A percentile compares a stretch with the other conserved stretches of the same genome.
Evolutionary conservation across 2,329 filamentous ascomycete genomes (phyloP).

Genomic region (Diaporthe citri): DNA sequence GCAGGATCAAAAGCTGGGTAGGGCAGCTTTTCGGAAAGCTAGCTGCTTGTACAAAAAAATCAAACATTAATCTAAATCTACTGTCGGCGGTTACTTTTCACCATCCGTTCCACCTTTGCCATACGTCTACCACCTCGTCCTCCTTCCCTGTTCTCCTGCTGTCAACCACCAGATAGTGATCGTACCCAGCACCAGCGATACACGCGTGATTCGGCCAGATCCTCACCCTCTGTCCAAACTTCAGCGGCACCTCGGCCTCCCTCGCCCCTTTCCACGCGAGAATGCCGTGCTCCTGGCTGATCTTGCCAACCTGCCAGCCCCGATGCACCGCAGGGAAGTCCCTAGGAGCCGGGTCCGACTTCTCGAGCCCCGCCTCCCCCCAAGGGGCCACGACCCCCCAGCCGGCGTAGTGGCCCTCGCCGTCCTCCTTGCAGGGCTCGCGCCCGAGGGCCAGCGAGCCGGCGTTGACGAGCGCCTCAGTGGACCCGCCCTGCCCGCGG

Average conservation of each 20-base stretch:
- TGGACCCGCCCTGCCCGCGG: constrained; percentile 60
- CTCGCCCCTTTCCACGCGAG: constrained; percentile 69
- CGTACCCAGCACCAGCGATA: constrained; percentile 78
- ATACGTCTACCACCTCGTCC: constrained; percentile 79
- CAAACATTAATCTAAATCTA: constrained; percentile 25
- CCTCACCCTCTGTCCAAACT: constrained; percentile 75
- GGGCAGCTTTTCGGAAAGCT: constrained; percentile 27
- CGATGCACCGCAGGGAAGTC: constrained; percentile 57
- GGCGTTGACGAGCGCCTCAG: constrained; percentile 77
- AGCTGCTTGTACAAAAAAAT: constrained; percentile 30
- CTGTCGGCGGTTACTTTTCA: constrained; percentile 50
- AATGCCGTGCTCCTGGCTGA: constrained; percentile 85
- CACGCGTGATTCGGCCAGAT: constrained; percentile 88
- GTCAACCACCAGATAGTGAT: constrained; percentile 82
- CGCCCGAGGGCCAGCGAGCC: constrained; percentile 79
- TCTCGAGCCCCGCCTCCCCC: constrained; percentile 49
- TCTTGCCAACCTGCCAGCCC: constrained; percentile 76
- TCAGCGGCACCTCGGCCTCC: constrained; percentile 61
- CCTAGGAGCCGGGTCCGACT: constrained; percentile 52
- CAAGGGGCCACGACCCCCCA: constrained; percentile 79
- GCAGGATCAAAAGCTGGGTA: constrained; percentile 23
- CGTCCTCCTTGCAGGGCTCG: constrained; percentile 73
- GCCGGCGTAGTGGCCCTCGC: constrained; percentile 67
- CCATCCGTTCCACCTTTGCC: constrained; percentile 79
- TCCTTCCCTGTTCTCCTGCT: constrained; percentile 64